phyloP scores from a whole-genome alignment of 2,329 filamentous ascomycete genomes.

The Atkinsonella texensis region DNA sequence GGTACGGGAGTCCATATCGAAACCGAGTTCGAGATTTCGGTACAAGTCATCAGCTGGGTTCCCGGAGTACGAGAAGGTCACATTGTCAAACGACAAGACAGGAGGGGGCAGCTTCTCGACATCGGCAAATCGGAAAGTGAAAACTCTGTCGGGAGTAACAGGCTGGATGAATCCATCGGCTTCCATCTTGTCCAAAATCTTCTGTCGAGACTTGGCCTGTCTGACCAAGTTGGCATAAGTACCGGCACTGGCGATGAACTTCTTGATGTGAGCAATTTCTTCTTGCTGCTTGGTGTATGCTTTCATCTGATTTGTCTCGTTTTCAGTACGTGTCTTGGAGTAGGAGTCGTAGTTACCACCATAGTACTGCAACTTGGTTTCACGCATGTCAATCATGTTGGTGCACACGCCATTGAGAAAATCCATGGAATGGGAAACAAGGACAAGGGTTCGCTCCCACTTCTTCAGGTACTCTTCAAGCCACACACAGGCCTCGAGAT shows the following conservation, averaged over 20 bases:
- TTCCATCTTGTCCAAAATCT: slow-evolving; percentile 99
- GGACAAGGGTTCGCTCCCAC: slow-evolving; percentile 93
- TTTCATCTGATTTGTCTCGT: slow-evolving; percentile 98
- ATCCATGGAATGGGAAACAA: slow-evolving; percentile 97
- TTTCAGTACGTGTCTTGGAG: slow-evolving; percentile 83
- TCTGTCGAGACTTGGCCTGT: slow-evolving; percentile 98
- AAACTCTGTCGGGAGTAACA: slow-evolving; percentile 72
- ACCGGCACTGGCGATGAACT: slow-evolving; percentile 99
- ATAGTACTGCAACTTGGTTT: slow-evolving; percentile 84
- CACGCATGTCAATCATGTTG: slow-evolving; percentile 97
- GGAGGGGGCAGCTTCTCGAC: slow-evolving; percentile 98
- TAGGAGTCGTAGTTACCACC: slow-evolving; percentile 99
- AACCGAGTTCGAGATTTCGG: slow-evolving; percentile 92
- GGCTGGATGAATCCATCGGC: slow-evolving; percentile 97
- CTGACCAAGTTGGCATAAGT: slow-evolving; percentile 98
- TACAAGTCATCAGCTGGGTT: slow-evolving; percentile 84
- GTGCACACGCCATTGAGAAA: slow-evolving; percentile 98
- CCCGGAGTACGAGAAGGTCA: slow-evolving; percentile 96
- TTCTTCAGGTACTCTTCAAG: slow-evolving; percentile 99
- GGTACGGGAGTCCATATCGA: slow-evolving; percentile 98
- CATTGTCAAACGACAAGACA: slow-evolving; percentile 89
- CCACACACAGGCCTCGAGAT: slow-evolving; percentile 99
- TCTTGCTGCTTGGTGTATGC: slow-evolving; percentile 99
- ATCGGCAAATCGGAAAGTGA: slow-evolving; percentile 96
- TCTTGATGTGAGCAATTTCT: slow-evolving; percentile 98